These are phyloP conservation scores for Yamagishiella unicocca DNA, from an alignment of 139 green algal genomes.

Conservation along the genomic window DNA sequence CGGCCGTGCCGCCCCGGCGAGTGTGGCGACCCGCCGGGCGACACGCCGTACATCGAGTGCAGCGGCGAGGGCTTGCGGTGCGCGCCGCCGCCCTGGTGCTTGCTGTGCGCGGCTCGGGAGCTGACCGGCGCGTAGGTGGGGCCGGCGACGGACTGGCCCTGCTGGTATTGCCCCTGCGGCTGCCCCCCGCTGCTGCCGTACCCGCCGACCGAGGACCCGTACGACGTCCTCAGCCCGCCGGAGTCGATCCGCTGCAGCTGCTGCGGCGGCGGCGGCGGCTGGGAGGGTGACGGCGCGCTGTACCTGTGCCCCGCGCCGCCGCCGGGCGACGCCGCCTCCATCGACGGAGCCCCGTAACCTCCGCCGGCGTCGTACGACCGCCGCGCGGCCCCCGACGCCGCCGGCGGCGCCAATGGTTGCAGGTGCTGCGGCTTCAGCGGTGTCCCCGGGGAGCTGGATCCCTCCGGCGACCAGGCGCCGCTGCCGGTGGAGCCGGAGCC, in stretches of 20 bases:
- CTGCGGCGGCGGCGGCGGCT: background rate
- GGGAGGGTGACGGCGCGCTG: background rate
- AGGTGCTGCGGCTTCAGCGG: background rate
- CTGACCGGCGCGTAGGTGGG: background rate
- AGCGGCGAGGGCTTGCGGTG: background rate
- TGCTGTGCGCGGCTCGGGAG: background rate
- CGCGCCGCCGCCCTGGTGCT: background rate
- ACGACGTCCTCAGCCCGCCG: constrained; percentile 3
- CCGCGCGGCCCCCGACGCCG: background rate
- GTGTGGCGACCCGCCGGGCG: background rate
- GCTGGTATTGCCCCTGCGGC: background rate
- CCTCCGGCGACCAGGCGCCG: background rate
- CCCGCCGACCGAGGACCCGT: background rate
- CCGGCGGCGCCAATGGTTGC: background rate
- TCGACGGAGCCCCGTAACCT: background rate
- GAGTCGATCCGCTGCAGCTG: background rate
- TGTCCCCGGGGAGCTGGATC: background rate
- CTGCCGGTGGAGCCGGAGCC: background rate
- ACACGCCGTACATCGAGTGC: background rate
- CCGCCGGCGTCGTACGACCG: background rate
- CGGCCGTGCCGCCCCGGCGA: background rate
- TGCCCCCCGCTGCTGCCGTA: background rate
- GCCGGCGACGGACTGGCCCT: background rate
- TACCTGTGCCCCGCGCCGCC: background rate
- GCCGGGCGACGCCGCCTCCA: background rate